phyloP scores from a whole-genome alignment of 192 early-diverging fungal genomes.

The Coemansia sp. region DNA sequence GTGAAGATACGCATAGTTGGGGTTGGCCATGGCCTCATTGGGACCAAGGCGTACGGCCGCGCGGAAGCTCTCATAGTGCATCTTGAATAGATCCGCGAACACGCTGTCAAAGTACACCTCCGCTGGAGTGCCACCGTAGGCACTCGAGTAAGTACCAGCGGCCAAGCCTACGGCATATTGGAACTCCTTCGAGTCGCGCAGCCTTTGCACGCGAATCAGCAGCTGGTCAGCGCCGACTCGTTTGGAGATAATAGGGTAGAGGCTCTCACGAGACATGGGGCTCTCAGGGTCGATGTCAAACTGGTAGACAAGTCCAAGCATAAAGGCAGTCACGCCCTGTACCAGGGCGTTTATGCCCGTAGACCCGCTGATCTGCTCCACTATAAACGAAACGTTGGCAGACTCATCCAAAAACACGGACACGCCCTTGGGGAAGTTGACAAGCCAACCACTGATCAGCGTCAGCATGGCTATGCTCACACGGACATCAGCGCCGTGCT shows the following conservation, averaged over 20 bases:
- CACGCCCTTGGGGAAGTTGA: constrained; percentile 77
- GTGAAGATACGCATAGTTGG: constrained; percentile 42
- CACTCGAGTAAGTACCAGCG: constrained; percentile 65
- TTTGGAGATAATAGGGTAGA: constrained; percentile 84
- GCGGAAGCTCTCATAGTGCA: constrained; percentile 69
- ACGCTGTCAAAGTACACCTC: constrained; percentile 79
- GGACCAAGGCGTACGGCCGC: constrained; percentile 29
- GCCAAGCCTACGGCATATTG: constrained; percentile 69
- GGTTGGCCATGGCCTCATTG: constrained; percentile 28
- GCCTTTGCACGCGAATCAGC: constrained; percentile 76
- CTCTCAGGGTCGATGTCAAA: constrained; percentile 85
- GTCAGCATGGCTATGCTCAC: constrained; percentile 78
- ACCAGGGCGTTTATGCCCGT: constrained; percentile 83
- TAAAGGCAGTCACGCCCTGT: constrained; percentile 88
- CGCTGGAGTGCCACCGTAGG: constrained; percentile 64
- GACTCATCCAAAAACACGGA: constrained; percentile 86
- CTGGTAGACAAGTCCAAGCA: constrained; percentile 85
- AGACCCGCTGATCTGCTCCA: constrained; percentile 87
- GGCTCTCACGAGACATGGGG: constrained; percentile 64
- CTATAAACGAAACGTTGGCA: constrained; percentile 87
- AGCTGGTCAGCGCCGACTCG: constrained; percentile 90
- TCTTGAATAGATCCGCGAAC: constrained; percentile 86
- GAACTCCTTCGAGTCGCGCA: constrained; percentile 83
- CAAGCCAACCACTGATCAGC: constrained; percentile 86
- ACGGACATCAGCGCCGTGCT: constrained; percentile 67